Conservation (phyloP, 2,329 filamentous ascomycete genomes). For the Ophioceras dolichostomum region DNA sequence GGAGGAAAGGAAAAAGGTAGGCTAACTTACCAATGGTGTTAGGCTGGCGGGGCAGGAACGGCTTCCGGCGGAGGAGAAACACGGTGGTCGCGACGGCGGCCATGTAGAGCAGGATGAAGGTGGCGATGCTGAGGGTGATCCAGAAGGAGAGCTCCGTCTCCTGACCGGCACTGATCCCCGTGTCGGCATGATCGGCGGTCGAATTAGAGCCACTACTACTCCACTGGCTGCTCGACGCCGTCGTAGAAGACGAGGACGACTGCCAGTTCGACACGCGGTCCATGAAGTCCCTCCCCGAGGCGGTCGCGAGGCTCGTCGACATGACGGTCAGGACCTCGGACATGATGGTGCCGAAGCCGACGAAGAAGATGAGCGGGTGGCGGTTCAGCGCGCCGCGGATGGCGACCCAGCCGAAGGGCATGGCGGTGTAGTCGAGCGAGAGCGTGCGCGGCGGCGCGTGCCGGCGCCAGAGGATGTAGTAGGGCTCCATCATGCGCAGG, state of each 20-base stretch:
- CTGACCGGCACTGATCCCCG: slow-evolving; percentile 35
- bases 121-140: slow-evolving; percentile 47
- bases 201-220: slow-evolving; percentile 1
- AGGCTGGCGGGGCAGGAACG: slow-evolving; percentile 66
- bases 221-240: too few relatives aligned
- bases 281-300: slow-evolving; percentile 49
- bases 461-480: slow-evolving; percentile 54
- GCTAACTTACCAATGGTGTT: slow-evolving; percentile 52
- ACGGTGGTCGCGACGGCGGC: slow-evolving; percentile 44
- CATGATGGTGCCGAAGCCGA: slow-evolving; percentile 59
- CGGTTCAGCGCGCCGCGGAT: slow-evolving; percentile 49
- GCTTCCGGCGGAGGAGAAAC: slow-evolving; percentile 48
- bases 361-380: slow-evolving; percentile 52
- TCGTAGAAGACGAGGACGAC: too few relatives aligned
- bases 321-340: slow-evolving; percentile 63
- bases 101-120: slow-evolving; percentile 56
- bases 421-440: slow-evolving; percentile 60
- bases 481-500: slow-evolving; percentile 63
- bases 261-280: slow-evolving; percentile 2
- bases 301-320: slow-evolving; percentile 51
- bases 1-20: too few relatives aligned
- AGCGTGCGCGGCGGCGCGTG: slow-evolving; percentile 54
- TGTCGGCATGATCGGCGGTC: slow-evolving; percentile 4
- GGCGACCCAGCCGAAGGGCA: slow-evolving; percentile 55
- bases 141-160: slow-evolving; percentile 55